These are phyloP conservation scores for Sambucus nigra DNA, from an alignment of 129 eudicot species.

Conservation along the genomic window DNA sequence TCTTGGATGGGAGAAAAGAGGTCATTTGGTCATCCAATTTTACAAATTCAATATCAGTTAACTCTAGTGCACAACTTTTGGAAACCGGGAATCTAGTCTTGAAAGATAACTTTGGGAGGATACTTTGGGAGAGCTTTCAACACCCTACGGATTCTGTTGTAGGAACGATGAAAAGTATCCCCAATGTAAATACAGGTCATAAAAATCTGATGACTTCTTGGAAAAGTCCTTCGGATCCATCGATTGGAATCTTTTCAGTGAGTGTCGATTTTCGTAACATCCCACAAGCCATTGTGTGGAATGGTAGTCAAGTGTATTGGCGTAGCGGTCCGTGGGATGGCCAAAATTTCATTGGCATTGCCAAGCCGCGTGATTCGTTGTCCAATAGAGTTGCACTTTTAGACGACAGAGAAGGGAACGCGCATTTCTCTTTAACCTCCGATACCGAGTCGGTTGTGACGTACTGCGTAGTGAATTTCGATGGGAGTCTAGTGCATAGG, in stretches of 20 bases:
- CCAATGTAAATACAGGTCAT: no score
- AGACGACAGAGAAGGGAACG: conserved; percentile 6
- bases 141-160: conserved; percentile 16
- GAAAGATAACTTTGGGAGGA: conserved; percentile 15
- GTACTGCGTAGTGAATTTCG: background rate
- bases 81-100: conserved; percentile 32
- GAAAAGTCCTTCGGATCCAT: conserved; percentile 27
- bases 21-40: conserved; percentile 34
- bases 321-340: conserved; percentile 37
- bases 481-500: conserved; percentile 8
- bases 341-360: conserved; percentile 19
- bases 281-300: conserved; percentile 14
- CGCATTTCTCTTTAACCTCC: background rate
- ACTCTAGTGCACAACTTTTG: conserved; percentile 12
- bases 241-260: conserved; percentile 19
- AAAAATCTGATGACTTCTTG: conserved; percentile 12
- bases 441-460: background rate
- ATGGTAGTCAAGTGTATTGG: conserved; percentile 10
- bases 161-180: conserved; percentile 9
- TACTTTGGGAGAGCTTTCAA: conserved; percentile 22
- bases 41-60: background rate
- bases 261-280: background rate
- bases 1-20: conserved; percentile 14
- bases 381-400: conserved; percentile 9
- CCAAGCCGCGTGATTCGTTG: conserved; percentile 8